Base-by-base conservation (phyloP, 805 yeast genomes). In the Saccharomycopsis selenospora region DNA sequence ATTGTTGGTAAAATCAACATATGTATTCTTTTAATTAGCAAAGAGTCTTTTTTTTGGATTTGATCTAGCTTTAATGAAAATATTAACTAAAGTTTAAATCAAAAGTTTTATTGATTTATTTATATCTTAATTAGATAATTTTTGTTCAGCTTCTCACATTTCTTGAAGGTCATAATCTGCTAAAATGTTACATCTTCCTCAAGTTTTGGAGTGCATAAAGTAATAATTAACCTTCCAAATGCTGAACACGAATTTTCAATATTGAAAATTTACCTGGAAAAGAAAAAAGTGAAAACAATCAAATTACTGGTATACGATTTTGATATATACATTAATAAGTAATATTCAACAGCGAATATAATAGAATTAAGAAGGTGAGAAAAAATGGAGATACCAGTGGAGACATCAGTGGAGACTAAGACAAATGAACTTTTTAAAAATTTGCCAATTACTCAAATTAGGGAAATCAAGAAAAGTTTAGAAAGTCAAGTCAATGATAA, bases 101-200 rank as follows among this genome's bases (percentile, higher is more conserved):
- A 89, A 66, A 59, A 93, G 68, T 62, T 93, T 98, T 17, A 95
- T 82, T 2, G 95, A 81, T 51, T 86, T 81, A 61, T 90, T 98
- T 48, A 93, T 70, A 51, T 88, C 95, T 3, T 91, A 75, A 62
- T 90, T 82, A 2, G 95, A 83, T 2, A 93, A 82, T 1, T 90
- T 84, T 53, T 80, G 83, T 63, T 93, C 96, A 5, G 98, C 98
- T 54, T 71, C 75, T 55, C 82, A 73, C 79, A 89, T 71, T 66
- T 93, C 99, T 60, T 55, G 40, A 14, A 93, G 91, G 61, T 82
- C 86, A 59, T 82, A 85, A 61, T 84, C 91, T 43, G 73, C 75
- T 46, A 85, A 65, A 17, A 85, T 69, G 22, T 78, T 73, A 54
- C n/a, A n/a, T n/a, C n/a, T n/a, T n/a, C n/a, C n/a, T n/a, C n/a